Percentiles rank a stretch among this genome's conserved stretches.
Conservation (phyloP, 1,284 basidiomycete genomes). For the Pseudozyma sp. region DNA sequence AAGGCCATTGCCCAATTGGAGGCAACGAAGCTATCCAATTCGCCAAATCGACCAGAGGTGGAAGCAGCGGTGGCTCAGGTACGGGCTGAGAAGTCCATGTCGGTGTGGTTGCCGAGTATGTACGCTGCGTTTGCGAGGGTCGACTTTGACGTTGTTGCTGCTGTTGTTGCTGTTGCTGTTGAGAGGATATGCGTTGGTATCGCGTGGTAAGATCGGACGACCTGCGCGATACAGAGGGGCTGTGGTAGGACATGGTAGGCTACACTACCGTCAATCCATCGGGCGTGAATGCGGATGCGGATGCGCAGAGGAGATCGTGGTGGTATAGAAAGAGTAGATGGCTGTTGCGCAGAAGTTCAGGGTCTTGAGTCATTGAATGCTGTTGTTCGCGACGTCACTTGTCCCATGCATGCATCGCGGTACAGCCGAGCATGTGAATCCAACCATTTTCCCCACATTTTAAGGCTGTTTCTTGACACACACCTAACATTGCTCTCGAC, state of each 20-base stretch:
- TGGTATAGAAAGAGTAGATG: not conserved
- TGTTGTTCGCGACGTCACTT: not conserved
- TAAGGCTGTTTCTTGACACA: not conserved
- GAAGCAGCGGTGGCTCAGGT: slow-evolving; percentile 39
- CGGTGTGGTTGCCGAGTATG: slow-evolving; percentile 24
- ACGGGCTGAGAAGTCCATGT: slow-evolving; percentile 45
- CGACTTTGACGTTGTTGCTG: slow-evolving; percentile 13
- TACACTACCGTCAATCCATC: too few relatives aligned
- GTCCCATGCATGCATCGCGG: not conserved
- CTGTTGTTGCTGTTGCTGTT: slow-evolving; percentile 38
- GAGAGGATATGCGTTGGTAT: slow-evolving; percentile 35
- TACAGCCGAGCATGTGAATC: slow-evolving; percentile 25
- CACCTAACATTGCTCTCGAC: not conserved
- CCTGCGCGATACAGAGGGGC: slow-evolving; percentile 10
- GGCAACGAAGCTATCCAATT: slow-evolving; percentile 53
- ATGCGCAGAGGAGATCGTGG: not conserved
- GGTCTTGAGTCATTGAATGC: not conserved
- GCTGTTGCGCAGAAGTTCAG: too few relatives aligned
- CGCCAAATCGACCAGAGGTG: slow-evolving; percentile 39
- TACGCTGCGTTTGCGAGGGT: not conserved
- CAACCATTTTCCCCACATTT: slow-evolving; percentile 4
- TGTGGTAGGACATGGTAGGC: slow-evolving; percentile 23
- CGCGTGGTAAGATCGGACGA: slow-evolving; percentile 37
- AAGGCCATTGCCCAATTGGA: slow-evolving; percentile 52
- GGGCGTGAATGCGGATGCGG: too few relatives aligned